A percentile compares a stretch with the other conserved stretches of the same genome.
Conservation (phyloP, 805 yeast species). For the Metschnikowia koreensis region DNA sequence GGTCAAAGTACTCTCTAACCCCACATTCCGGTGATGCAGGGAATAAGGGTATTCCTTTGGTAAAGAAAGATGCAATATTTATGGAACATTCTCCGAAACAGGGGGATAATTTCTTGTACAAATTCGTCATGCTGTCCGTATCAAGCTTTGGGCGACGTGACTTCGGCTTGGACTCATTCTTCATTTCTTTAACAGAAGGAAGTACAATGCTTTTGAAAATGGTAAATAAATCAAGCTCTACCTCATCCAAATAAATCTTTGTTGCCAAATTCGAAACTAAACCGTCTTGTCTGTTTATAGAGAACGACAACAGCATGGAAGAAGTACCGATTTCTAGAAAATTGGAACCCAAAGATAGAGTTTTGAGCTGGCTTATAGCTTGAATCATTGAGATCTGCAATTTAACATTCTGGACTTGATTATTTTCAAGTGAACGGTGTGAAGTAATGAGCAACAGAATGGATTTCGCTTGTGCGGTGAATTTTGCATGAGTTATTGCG, state of each 20-base stretch:
- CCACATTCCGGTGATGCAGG: conserved; percentile 11
- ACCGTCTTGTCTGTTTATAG: conserved; percentile 9
- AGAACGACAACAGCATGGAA: conserved; percentile 6
- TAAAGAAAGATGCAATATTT: conserved; percentile 7
- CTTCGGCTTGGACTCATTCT: neutral
- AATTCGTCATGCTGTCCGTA: neutral
- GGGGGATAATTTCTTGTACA: conserved; percentile 12
- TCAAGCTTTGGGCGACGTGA: neutral
- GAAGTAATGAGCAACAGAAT: conserved; percentile 1
- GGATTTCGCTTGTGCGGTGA: conserved; percentile 1
- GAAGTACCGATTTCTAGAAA: conserved; percentile 6
- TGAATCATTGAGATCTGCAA: conserved; percentile 1
- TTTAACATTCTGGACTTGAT: neutral
- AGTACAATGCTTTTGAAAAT: neutral
- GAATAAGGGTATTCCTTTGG: conserved; percentile 14
- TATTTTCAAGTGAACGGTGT: neutral
- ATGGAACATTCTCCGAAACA: conserved; percentile 16
- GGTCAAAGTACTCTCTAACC: conserved; percentile 9
- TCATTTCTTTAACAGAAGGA: neutral
- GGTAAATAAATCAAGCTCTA: conserved; percentile 8
- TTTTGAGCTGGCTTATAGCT: neutral
- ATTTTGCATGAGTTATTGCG: neutral
- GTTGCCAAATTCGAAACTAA: conserved; percentile 6
- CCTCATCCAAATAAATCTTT: conserved; percentile 14
- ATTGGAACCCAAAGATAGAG: neutral